Evolutionary conservation across 768 basidiomycete species (phyloP), one percentile per base, ranked within the genome.

Genomic region (Fomitopsis serialis): DNA sequence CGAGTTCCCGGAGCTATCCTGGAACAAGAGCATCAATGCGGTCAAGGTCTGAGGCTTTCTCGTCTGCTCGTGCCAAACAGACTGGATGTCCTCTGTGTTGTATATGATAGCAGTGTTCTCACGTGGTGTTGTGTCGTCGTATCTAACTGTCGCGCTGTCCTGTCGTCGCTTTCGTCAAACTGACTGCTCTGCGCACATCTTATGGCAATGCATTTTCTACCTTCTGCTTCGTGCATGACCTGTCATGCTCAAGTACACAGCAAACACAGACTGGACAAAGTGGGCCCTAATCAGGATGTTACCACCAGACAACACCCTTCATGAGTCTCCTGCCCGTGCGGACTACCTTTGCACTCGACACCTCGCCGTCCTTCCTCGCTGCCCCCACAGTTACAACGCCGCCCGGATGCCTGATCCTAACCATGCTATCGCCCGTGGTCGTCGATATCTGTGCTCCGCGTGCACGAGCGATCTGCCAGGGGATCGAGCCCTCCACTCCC

Each of bases 301-400:
- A 85, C 79, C 84, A 85, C 75, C 78, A 88, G 0, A 85, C 85
- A 0, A 66, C 71, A 0, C 88, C 88, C 55, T 76, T 78, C 87
- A 90, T 90, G 55, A 89, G 65, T 58, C 82, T 70, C 54, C 84
- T 74, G 1, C 87, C 88, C 2, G 85, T 90, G 52, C 86, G 67
- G 22, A 85, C 74, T 19, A 87, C 85, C 58, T 78, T 80, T 1
- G 82, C 86, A 57, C 77, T 81, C 50, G 66, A 70, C 19, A 83
- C 79, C 13, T 64, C 63, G 11, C 83, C 82, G 57, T 74, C 65
- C 17, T 48, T 54, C 2, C 59, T 66, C 48, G 76, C 72, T 1
- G 85, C 82, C 7, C 82, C 83, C 2, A 89, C 86, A 48, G 84
- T 82, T 8, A 88, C 83, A 15, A 78, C 58, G 2, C 87, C 88